Evolutionary conservation across 2,329 filamentous ascomycete genomes (phyloP), one percentile per base, ranked within the genome.

Genomic region (Whalleya microplaca): DNA sequence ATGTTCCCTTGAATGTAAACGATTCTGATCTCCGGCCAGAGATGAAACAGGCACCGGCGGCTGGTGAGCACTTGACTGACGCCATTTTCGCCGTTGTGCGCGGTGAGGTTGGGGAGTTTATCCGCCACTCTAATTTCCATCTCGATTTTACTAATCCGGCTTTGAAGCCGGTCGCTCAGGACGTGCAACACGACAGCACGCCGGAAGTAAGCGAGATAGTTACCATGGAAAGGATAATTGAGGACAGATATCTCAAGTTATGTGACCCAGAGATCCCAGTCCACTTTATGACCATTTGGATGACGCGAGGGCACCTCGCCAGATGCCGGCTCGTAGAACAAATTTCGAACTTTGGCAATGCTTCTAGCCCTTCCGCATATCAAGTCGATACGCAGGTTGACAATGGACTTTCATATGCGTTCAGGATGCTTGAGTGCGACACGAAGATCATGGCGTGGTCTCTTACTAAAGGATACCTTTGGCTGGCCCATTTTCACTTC

Each of bases 271-370:
- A 71, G 0, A 75, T 72, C 43, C 71, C 75, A 0, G 54, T 79
- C 0, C 77, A 80, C n/a, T 74, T 68, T 48, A 72, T 78, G 64
- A 72, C 75, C 0, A 62, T 75, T 0, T 75, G 76, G 73, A 72
- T 64, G 0, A 64, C 72, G 1, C 62, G 82, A 10, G 69, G 62
- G 0, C 71, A 75, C 4, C 53, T 88, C 2, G 78, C 83, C 0
- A 84, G 78, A 63, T 69, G 58, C 45, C 77, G 73, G 1, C 75
- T 88, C 0, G 54, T 85, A 48, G 78, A 84, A 47, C 71, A 80
- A 53, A 78, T 80, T 53, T 71, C 74, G 0, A 70, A 21, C 44
- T 63, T n/a, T n/a, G n/a, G n/a, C n/a, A n/a, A 66, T 21, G 58
- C 67, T 0, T 53, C 66, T 0, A 48, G 64, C 0, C 45, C 44